phyloP scores from a whole-genome alignment of 495 filamentous ascomycete genomes.

The Staphylotrichum longicolle region DNA sequence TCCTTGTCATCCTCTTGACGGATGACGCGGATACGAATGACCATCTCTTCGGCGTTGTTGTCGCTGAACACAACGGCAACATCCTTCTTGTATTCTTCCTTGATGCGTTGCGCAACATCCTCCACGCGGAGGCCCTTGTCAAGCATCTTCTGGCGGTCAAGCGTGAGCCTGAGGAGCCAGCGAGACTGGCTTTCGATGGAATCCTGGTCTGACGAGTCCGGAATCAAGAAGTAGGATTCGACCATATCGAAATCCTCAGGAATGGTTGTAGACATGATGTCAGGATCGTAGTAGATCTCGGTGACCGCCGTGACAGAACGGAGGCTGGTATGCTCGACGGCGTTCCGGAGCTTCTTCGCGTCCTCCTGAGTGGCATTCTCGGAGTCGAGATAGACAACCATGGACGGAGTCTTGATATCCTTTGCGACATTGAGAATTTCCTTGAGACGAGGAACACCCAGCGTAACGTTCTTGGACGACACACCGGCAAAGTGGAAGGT shows the following conservation, averaged over 20 bases:
- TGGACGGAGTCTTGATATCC: constrained; percentile 97
- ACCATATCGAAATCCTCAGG: constrained; percentile 89
- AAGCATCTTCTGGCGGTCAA: constrained; percentile 87
- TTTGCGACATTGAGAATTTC: constrained; percentile 97
- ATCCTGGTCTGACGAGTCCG: constrained; percentile 72
- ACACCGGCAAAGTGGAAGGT: constrained; percentile 99
- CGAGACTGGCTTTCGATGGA: constrained; percentile 76
- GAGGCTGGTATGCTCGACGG: constrained; percentile 92
- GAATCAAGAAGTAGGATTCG: constrained; percentile 94
- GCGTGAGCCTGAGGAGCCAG: constrained; percentile 92
- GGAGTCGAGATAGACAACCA: constrained; percentile 83
- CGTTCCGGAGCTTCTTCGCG: constrained; percentile 81
- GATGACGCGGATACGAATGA: constrained; percentile 89
- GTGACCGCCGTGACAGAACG: constrained; percentile 85
- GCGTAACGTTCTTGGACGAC: constrained; percentile 98
- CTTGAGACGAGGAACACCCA: constrained; percentile 98
- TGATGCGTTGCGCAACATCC: constrained; percentile 86
- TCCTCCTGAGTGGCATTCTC: constrained; percentile 63
- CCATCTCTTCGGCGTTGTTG: constrained; percentile 93
- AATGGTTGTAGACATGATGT: constrained; percentile 80
- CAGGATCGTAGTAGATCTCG: constrained; percentile 97
- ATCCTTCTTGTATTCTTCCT: constrained; percentile 81
- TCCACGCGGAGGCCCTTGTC: constrained; percentile 91
- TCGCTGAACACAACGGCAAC: constrained; percentile 95
- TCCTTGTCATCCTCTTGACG: constrained; percentile 65